These are phyloP conservation scores for Akanthomyces muscarius DNA, from an alignment of 2,329 filamentous ascomycete genomes.

Conservation along the genomic window DNA sequence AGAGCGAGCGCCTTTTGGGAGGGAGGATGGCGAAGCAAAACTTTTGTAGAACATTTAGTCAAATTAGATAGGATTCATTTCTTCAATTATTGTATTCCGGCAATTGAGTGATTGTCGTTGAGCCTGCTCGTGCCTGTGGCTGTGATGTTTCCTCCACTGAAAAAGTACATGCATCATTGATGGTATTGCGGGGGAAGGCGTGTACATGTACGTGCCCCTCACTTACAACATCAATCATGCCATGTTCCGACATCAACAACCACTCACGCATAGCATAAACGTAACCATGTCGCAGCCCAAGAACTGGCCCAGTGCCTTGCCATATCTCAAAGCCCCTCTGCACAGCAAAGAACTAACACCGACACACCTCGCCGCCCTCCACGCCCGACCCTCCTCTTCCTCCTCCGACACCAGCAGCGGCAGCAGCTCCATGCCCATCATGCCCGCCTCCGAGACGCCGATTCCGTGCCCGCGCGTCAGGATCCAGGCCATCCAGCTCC, in stretches of 20 bases:
- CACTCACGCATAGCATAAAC: no score
- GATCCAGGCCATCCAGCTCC: constrained; percentile 49
- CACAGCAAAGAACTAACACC: constrained; percentile 44
- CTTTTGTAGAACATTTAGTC: constrained; percentile 17
- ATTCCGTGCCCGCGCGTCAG: constrained; percentile 48
- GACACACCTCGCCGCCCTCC: constrained; percentile 38
- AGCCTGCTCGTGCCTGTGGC: neutral
- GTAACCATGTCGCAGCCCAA: constrained; percentile 40
- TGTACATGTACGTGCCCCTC: neutral
- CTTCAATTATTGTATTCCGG: neutral
- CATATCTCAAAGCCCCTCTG: constrained; percentile 49
- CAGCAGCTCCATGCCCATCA: constrained; percentile 21
- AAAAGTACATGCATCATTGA: neutral
- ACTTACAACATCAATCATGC: neutral
- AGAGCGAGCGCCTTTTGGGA: neutral
- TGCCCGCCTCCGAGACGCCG: constrained; percentile 30
- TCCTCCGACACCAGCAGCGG: neutral
- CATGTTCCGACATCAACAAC: no score
- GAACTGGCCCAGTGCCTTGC: constrained; percentile 54
- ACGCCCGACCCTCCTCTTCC: constrained; percentile 25
- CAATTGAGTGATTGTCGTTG: neutral
- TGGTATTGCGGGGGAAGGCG: neutral
- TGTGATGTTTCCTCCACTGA: neutral
- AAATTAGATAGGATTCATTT: constrained; percentile 13
- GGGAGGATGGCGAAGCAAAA: neutral